A percentile compares a stretch with the other conserved stretches of the same genome.
Conservation (phyloP, 2,329 filamentous ascomycete genomes). For the Fusarium dlaminii region DNA sequence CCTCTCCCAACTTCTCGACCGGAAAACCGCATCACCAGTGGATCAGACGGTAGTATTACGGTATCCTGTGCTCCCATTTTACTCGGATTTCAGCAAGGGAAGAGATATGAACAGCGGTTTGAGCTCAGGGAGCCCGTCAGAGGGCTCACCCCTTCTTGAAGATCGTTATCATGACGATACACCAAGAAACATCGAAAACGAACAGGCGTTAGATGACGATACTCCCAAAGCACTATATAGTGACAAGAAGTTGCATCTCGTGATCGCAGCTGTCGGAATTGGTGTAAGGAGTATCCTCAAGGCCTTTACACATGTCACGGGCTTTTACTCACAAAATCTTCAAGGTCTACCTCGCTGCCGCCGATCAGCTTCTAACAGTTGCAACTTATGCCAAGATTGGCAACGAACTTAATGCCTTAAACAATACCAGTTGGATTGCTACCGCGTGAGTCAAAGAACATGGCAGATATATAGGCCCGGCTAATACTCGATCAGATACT, state of each 20-base stretch:
- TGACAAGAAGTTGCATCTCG: constrained; percentile 50
- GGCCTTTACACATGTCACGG: no score
- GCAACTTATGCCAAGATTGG: constrained; percentile 83
- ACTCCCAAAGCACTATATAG: constrained; percentile 3
- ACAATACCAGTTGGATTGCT: constrained; percentile 80
- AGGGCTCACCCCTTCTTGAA: constrained; percentile 43
- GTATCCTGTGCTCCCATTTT: background rate
- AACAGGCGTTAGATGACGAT: background rate
- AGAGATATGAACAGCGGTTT: constrained; percentile 19
- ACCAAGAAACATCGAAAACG: constrained; percentile 26
- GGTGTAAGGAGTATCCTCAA: constrained; percentile 40
- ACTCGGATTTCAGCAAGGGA: background rate
- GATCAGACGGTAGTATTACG: background rate
- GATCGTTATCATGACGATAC: background rate
- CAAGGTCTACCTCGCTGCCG: constrained; percentile 75
- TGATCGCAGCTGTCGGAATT: constrained; percentile 52
- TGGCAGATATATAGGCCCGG: background rate
- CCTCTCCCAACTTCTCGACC: background rate
- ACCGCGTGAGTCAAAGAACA: constrained; percentile 47
- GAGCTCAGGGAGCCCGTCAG: constrained; percentile 17
- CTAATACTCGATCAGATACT: constrained; percentile 60
- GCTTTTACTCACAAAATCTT: background rate
- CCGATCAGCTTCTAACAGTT: constrained; percentile 81
- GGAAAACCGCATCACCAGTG: background rate
- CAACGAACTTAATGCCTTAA: constrained; percentile 77